A percentile compares a stretch with the other conserved stretches of the same genome.
These are phyloP conservation scores for Phytopythium litorale DNA, from an alignment of 352 stramenopile genomes.

Conservation along the genomic window DNA sequence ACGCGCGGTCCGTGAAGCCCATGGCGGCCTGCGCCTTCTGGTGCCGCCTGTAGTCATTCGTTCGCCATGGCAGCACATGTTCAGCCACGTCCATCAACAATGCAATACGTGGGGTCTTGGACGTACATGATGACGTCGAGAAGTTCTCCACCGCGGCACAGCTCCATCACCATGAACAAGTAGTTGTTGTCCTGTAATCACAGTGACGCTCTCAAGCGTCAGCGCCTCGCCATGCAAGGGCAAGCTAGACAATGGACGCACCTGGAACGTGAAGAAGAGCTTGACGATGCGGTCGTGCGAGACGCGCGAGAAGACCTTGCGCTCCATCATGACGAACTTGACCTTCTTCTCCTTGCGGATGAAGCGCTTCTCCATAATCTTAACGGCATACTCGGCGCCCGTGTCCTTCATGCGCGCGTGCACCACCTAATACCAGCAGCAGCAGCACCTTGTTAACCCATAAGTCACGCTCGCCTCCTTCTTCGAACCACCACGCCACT, in stretches of 20 bases:
- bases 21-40: conserved; percentile 61
- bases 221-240: background rate
- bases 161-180: conserved; percentile 91
- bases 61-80: background rate
- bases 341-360: conserved; percentile 92
- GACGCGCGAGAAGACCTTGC: conserved; percentile 88
- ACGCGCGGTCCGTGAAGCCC: conserved; percentile 60
- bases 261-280: conserved; percentile 90
- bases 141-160: conserved; percentile 82
- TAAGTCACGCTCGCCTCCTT: background rate
- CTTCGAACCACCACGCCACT: conserved; percentile 12
- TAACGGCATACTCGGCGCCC: conserved; percentile 83
- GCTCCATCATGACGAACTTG: conserved; percentile 91
- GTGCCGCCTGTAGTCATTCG: conserved; percentile 42
- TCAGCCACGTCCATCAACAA: background rate
- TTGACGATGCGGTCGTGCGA: conserved; percentile 87
- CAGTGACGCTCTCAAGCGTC: background rate
- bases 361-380: conserved; percentile 92
- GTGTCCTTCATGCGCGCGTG: conserved; percentile 89
- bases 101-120: no score
- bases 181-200: conserved; percentile 67
- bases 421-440: conserved; percentile 39
- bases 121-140: conserved; percentile 85
- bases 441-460: background rate
- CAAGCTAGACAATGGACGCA: conserved; percentile 9